Base-by-base conservation (phyloP, 768 basidiomycete genomes). In the Tephrocybe sp. region DNA sequence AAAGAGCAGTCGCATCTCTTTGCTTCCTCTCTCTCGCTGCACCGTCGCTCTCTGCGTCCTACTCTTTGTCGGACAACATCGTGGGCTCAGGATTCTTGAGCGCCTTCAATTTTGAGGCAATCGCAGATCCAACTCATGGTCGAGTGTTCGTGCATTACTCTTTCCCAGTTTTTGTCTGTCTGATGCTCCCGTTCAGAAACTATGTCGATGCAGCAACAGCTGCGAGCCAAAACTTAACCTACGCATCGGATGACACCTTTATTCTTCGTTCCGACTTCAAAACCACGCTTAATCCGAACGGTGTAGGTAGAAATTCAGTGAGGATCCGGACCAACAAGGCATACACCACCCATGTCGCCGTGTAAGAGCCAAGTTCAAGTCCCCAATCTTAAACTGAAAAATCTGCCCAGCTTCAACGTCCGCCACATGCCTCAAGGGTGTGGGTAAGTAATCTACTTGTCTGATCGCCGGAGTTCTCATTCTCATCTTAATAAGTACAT, bases 91-190 rank as follows among this genome's bases (percentile, higher is more conserved):
- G 61, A 3, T 84, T 85, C 61, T 73, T 78, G 51, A 63, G 65
- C 12, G 64, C 70, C 36, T 85, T 86, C 64, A 58, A 63, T 28
- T 79, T 76, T 62, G 66, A 80, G 56, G 69, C 69, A 3, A 76
- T 79, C 28, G 49, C 73, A 0, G 85, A 85, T 58, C 84, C 85
- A 1, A 85, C 83, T 2, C 70, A 81, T 40, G 85, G 85, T 15
- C 68, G 83, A 60, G 85, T 86, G 84, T 85, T 66, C 53, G 77
- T 61, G 3, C 12, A 7, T 3, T 9, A 4, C 18, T 45, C 23
- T 18, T 43, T 46, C 3, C 42, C 26, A 12, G 18, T 6, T 12
- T 23, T 14, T 37, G 24, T 24, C 8, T 4, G 30, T 42, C 48
- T 51, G 12, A 39, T 24, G 34, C 2, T 17, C 2, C 20, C 33